Conservation (phyloP, 1,139 yeast species). For the Taiozyma sp. region DNA sequence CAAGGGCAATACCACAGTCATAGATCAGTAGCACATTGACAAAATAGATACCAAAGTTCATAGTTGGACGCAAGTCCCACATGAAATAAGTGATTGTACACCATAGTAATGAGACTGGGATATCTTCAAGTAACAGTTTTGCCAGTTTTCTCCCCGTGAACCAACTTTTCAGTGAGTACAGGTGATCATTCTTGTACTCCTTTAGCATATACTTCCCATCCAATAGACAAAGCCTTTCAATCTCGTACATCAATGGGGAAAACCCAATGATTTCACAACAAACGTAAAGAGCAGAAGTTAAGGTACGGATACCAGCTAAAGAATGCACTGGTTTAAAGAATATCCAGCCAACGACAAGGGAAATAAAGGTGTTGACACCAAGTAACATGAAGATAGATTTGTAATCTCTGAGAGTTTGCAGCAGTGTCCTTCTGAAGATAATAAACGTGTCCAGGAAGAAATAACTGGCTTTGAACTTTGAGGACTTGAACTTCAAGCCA, state of each 20-base stretch:
- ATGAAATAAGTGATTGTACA: conserved; percentile 65
- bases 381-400: conserved; percentile 47
- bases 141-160: conserved; percentile 62
- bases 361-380: conserved; percentile 33
- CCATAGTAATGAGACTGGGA: conserved; percentile 55
- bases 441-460: conserved; percentile 46
- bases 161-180: conserved; percentile 57
- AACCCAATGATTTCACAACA: conserved; percentile 62
- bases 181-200: conserved; percentile 29
- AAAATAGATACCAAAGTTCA: conserved; percentile 58
- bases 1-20: conserved; percentile 49
- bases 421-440: conserved; percentile 48
- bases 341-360: conserved; percentile 64
- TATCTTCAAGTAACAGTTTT: conserved; percentile 63
- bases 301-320: conserved; percentile 62
- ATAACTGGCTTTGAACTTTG: conserved; percentile 41
- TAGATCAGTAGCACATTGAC: conserved; percentile 52
- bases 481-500: conserved; percentile 7
- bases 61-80: conserved; percentile 60
- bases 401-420: conserved; percentile 57
- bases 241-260: conserved; percentile 62
- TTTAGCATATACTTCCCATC: conserved; percentile 68
- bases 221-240: conserved; percentile 60
- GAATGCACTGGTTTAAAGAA: conserved; percentile 60
- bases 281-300: conserved; percentile 59